Conservation (phyloP, 345 rosid species). For the Angophora floribunda region DNA sequence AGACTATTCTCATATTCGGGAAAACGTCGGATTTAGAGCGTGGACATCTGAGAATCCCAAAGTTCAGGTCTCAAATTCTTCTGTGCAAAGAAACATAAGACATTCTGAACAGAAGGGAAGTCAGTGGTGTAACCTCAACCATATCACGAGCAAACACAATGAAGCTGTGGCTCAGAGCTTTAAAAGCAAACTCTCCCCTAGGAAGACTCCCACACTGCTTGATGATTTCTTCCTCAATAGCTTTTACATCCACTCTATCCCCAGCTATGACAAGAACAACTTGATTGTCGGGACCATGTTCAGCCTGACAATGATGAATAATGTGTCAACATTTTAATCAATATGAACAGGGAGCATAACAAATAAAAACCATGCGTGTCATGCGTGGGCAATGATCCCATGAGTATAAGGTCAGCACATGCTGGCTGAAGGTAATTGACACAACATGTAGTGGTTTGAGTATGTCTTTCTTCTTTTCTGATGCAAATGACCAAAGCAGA, state of each 20-base stretch:
- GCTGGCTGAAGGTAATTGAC: not conserved
- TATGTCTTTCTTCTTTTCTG: not conserved
- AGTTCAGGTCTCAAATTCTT: not conserved
- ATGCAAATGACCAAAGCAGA: not conserved
- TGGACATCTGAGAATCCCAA: not conserved
- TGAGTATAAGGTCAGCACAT: too few species aligned
- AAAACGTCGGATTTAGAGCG: not conserved
- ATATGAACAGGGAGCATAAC: not conserved
- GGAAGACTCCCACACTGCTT: constrained; percentile 71
- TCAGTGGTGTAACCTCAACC: constrained; percentile 48
- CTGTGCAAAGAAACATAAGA: not conserved
- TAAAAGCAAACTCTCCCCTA: constrained; percentile 72
- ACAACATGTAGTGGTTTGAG: not conserved
- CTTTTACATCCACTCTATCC: constrained; percentile 58
- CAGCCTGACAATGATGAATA: constrained; percentile 49
- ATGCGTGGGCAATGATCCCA: not conserved
- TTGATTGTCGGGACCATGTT: constrained; percentile 97
- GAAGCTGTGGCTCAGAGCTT: constrained; percentile 84
- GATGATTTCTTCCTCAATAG: constrained; percentile 72
- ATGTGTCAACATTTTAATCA: not conserved
- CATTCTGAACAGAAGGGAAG: not conserved
- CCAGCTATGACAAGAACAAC: constrained; percentile 87
- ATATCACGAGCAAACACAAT: constrained; percentile 69
- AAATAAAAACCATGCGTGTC: too few species aligned
- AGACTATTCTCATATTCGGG: not conserved